A percentile compares a stretch with the other conserved stretches of the same genome.
Conservation (phyloP, 257 asterid species). For the Ocimum tenuiflorum region DNA sequence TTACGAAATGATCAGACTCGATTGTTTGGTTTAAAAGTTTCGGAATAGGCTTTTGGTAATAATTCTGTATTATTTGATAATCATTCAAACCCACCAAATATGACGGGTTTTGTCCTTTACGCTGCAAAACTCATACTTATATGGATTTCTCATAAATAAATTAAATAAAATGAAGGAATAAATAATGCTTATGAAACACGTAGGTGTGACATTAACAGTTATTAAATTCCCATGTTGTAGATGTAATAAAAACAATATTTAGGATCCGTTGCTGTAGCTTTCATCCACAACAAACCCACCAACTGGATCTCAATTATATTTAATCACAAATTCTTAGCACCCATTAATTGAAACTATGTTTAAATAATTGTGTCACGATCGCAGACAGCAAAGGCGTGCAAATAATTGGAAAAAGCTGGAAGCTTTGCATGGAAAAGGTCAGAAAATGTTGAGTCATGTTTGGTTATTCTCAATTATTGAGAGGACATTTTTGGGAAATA, state of each 20-base stretch:
- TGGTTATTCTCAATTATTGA: constrained; percentile 10
- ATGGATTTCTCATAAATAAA: no score
- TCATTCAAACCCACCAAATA: no score
- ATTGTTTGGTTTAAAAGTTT: no score
- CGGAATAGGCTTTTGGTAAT: no score
- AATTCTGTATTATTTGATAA: no score
- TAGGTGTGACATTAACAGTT: constrained; percentile 1
- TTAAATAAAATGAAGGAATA: no score
- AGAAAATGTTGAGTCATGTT: constrained; percentile 15
- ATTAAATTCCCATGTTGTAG: constrained; percentile 29
- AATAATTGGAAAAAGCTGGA: constrained; percentile 41
- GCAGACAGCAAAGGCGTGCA: constrained; percentile 31
- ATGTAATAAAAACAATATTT: constrained; percentile 26
- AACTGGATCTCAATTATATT: constrained; percentile 18
- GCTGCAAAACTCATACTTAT: no score
- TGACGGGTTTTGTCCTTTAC: no score
- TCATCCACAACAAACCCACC: constrained; percentile 36
- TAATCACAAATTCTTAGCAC: background rate
- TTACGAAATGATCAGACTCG: no score
- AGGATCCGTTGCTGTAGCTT: constrained; percentile 30
- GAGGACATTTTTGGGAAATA: background rate
- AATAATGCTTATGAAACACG: no score
- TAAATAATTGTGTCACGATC: constrained; percentile 32
- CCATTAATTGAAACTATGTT: background rate
- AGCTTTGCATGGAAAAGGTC: constrained; percentile 23